A percentile compares a stretch with the other conserved stretches of the same genome.
Evolutionary conservation across 345 rosid genomes (phyloP).

Genomic region (Rhodamnia argentea): DNA sequence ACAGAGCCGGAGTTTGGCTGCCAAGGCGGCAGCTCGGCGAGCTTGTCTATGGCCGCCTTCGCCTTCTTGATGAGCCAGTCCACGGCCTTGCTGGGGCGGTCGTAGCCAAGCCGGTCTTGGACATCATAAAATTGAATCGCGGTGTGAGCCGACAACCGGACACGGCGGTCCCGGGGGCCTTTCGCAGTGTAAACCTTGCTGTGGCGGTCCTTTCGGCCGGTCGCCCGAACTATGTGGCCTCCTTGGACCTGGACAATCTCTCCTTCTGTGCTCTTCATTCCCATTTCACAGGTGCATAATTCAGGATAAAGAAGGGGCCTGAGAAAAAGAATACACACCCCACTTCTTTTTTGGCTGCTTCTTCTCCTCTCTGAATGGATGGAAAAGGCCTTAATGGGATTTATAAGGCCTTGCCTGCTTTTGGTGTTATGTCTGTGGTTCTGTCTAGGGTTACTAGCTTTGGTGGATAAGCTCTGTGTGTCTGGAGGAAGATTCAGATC

Average conservation of each 20-base stretch:
- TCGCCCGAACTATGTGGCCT: constrained; percentile 68
- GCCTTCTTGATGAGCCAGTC: constrained; percentile 90
- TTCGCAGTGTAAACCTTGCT: constrained; percentile 79
- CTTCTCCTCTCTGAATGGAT: neutral
- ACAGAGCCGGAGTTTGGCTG: constrained; percentile 3
- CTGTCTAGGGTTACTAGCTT: neutral
- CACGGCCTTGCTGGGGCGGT: constrained; percentile 84
- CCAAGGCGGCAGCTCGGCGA: constrained; percentile 46
- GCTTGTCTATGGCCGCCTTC: constrained; percentile 61
- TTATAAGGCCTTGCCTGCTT: neutral
- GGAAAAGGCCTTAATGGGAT: neutral
- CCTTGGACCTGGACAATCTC: constrained; percentile 75
- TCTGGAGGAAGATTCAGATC: neutral
- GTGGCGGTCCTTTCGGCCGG: constrained; percentile 72
- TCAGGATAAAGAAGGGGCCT: neutral
- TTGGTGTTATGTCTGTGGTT: neutral
- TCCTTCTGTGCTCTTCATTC: constrained; percentile 43
- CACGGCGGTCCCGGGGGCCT: constrained; percentile 75
- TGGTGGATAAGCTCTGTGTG: neutral
- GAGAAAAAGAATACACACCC: neutral
- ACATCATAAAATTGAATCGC: constrained; percentile 88
- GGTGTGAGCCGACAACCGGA: constrained; percentile 73
- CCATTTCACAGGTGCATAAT: constrained; percentile 8
- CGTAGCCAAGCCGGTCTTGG: constrained; percentile 79
- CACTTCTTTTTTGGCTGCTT: neutral